Evolutionary conservation across 306 rosid species (phyloP).

Genomic region (Prunus kanzakura): DNA sequence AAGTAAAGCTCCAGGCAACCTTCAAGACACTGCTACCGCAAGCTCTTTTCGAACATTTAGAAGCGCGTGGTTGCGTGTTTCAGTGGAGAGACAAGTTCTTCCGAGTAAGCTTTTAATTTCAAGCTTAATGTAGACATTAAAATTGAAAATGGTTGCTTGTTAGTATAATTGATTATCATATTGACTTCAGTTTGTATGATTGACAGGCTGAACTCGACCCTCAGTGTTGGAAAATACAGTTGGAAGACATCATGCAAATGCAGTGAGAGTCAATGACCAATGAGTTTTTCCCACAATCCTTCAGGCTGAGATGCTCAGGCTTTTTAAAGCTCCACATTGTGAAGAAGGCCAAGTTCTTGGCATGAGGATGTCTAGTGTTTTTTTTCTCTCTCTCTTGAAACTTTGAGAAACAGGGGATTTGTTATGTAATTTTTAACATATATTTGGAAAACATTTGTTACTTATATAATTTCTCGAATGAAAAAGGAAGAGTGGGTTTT

Average conservation of each 20-base stretch:
- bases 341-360: neutral
- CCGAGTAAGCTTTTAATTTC: conserved; percentile 43
- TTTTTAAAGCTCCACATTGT: neutral
- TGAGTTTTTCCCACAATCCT: conserved; percentile 3
- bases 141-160: neutral
- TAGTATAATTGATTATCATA: neutral
- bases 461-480: too few relatives aligned
- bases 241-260: conserved; percentile 55
- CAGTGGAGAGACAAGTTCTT: conserved; percentile 89
- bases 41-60: conserved; percentile 62
- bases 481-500: too few relatives aligned
- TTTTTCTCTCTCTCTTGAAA: neutral
- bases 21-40: conserved; percentile 54
- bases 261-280: neutral
- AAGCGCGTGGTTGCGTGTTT: conserved; percentile 78
- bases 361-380: neutral
- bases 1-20: conserved; percentile 83
- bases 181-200: conserved; percentile 26
- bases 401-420: neutral
- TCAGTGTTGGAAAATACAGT: conserved; percentile 74
- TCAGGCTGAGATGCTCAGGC: neutral
- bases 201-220: conserved; percentile 94
- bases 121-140: too few relatives aligned
- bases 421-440: neutral
- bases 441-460: too few relatives aligned